Conservation (phyloP, 179 eudicot genomes). For the Vitellaria paradoxa region DNA sequence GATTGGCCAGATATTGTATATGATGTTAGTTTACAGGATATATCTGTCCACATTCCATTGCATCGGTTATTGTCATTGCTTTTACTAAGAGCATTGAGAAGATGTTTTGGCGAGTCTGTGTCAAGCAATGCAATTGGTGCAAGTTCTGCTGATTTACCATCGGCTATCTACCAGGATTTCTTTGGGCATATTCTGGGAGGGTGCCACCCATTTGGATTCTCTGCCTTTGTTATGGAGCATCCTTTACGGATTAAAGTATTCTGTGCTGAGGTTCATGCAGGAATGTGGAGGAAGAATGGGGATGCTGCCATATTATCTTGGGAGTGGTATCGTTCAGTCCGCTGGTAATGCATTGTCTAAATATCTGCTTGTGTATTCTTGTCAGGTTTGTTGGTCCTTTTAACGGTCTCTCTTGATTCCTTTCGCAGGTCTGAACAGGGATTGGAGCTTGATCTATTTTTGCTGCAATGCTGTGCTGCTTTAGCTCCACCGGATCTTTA, state of each 20-base stretch:
- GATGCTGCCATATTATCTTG: slow-evolving; percentile 67
- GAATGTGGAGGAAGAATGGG: slow-evolving; percentile 98
- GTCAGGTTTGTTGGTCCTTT: background rate
- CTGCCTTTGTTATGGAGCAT: slow-evolving; percentile 92
- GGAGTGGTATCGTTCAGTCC: slow-evolving; percentile 86
- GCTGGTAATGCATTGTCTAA: slow-evolving; percentile 51
- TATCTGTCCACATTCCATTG: slow-evolving; percentile 85
- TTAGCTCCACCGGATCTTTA: slow-evolving; percentile 91
- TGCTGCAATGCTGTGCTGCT: slow-evolving; percentile 97
- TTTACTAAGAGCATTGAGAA: slow-evolving; percentile 60
- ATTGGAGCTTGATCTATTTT: slow-evolving; percentile 86
- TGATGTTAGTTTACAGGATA: slow-evolving; percentile 82
- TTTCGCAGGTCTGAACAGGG: slow-evolving; percentile 77
- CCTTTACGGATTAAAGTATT: slow-evolving; percentile 88
- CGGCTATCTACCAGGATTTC: slow-evolving; percentile 41
- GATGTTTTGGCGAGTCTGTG: slow-evolving; percentile 52
- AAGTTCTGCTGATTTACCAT: slow-evolving; percentile 30
- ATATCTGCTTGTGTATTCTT: background rate
- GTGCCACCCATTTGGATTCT: slow-evolving; percentile 86
- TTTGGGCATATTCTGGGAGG: slow-evolving; percentile 68
- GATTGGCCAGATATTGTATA: slow-evolving; percentile 82
- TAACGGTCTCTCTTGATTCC: background rate
- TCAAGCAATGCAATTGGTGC: slow-evolving; percentile 19
- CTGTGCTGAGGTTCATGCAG: slow-evolving; percentile 96
- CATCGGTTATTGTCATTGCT: slow-evolving; percentile 73